Conservation (phyloP, 2,329 filamentous ascomycete genomes). For the Neoarthrinium moseri region DNA sequence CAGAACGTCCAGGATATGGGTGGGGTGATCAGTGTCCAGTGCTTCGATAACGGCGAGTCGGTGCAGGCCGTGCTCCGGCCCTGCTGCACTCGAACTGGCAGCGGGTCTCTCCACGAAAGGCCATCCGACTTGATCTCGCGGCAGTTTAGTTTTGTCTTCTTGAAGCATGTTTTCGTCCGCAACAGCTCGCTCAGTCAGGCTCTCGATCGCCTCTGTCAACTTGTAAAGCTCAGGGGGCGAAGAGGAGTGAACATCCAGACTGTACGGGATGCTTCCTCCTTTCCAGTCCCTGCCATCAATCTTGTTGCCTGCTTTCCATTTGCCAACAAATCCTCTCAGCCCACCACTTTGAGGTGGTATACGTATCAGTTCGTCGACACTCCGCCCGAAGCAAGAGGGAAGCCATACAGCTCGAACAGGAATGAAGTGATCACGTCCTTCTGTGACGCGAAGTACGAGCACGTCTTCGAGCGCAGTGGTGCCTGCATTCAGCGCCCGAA, state of each 20-base stretch:
- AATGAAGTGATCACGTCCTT: slow-evolving; percentile 89
- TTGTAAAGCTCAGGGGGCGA: slow-evolving; percentile 87
- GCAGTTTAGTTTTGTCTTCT: slow-evolving; percentile 48
- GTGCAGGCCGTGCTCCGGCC: slow-evolving; percentile 21
- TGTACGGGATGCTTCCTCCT: slow-evolving; percentile 50
- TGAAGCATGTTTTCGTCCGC: slow-evolving; percentile 62
- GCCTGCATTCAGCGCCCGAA: slow-evolving; percentile 70
- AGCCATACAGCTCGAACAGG: slow-evolving; percentile 77
- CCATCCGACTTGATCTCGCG: slow-evolving; percentile 55
- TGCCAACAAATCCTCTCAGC: slow-evolving; percentile 53
- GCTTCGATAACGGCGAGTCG: slow-evolving; percentile 55
- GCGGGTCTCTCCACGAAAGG: slow-evolving; percentile 43
- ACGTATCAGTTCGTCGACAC: slow-evolving; percentile 83
- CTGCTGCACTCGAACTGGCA: neutral
- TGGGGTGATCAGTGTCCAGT: slow-evolving; percentile 66
- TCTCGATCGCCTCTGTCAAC: slow-evolving; percentile 76
- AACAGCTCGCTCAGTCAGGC: slow-evolving; percentile 52
- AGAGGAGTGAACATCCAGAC: slow-evolving; percentile 66
- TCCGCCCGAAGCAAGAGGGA: slow-evolving; percentile 78
- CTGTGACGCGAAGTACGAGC: slow-evolving; percentile 77
- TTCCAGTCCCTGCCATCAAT: slow-evolving; percentile 14
- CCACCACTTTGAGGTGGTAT: slow-evolving; percentile 73
- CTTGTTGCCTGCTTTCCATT: slow-evolving; percentile 26
- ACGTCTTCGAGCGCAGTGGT: slow-evolving; percentile 74
- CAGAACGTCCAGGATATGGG: slow-evolving; percentile 56